Evolutionary conservation across 305 asterid genomes (phyloP).

Genomic region (Fraxinus nigra): DNA sequence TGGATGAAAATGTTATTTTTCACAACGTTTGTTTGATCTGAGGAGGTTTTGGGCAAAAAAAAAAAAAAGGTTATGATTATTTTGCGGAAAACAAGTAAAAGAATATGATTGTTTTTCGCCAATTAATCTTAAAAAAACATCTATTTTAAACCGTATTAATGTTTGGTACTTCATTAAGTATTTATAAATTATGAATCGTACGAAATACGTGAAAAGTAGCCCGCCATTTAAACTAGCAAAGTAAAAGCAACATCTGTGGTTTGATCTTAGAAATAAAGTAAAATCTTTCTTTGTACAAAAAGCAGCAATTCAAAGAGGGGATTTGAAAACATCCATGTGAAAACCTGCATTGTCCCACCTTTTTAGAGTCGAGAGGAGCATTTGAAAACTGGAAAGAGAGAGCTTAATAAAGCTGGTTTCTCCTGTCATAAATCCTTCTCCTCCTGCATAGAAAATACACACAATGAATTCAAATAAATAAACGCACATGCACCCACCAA

Average conservation of each 20-base stretch:
- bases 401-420: constrained; percentile 65
- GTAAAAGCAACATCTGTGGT: not conserved
- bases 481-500: not conserved
- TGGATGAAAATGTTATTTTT: not conserved
- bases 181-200: not conserved
- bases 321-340: not conserved
- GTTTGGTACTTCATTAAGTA: too few species aligned
- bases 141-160: too few species aligned
- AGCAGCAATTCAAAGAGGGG: not conserved
- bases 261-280: not conserved
- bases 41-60: too few species aligned
- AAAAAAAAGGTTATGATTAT: too few species aligned
- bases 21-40: too few species aligned
- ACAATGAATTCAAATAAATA: not conserved
- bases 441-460: constrained; percentile 46
- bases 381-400: not conserved
- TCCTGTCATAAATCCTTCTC: constrained; percentile 87
- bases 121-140: not conserved
- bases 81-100: not conserved
- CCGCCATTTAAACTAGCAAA: not conserved
- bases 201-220: too few species aligned
- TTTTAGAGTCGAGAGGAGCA: constrained; percentile 3
- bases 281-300: not conserved
- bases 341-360: not conserved
- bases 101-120: not conserved